Percentiles rank a stretch among this genome's conserved stretches.
phyloP scores from a whole-genome alignment of 768 basidiomycete genomes.

The Solioccasus polychromus region DNA sequence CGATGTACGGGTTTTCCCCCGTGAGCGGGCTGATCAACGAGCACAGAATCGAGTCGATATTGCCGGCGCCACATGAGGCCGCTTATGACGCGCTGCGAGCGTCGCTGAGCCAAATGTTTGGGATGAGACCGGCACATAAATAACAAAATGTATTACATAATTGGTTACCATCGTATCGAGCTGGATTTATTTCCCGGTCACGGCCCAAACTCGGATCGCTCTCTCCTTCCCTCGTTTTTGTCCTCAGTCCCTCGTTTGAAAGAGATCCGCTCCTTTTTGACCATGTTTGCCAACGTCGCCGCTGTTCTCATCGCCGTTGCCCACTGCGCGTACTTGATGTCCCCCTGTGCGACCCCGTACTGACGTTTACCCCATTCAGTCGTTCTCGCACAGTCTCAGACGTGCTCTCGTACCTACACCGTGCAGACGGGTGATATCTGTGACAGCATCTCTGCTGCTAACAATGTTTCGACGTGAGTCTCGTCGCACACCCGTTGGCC shows the following conservation, averaged over 20 bases:
- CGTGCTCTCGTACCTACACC: conserved; percentile 60
- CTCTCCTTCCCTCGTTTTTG: not conserved
- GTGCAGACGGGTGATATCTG: conserved; percentile 63
- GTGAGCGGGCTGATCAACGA: conserved; percentile 57
- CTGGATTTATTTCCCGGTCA: no score
- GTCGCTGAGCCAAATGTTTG: conserved; percentile 27
- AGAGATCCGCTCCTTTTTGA: conserved; percentile 13
- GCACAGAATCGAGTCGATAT: conserved; percentile 73
- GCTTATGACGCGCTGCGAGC: conserved; percentile 61
- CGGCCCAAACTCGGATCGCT: no score
- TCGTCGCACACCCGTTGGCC: not conserved
- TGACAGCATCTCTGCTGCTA: conserved; percentile 64
- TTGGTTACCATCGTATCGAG: conserved; percentile 6
- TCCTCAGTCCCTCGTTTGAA: conserved; percentile 20
- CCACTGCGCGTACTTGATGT: conserved; percentile 34
- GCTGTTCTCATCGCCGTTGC: conserved; percentile 44
- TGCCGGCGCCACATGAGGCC: conserved; percentile 70
- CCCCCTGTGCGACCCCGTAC: not conserved
- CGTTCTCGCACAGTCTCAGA: conserved; percentile 27
- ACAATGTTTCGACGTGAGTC: conserved; percentile 63
- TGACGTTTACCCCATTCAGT: conserved; percentile 14
- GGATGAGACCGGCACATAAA: conserved; percentile 16
- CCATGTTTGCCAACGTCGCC: conserved; percentile 39
- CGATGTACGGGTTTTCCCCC: conserved; percentile 74
- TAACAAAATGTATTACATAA: conserved; percentile 14